Evolutionary conservation across 441 rosid species (phyloP).

Genomic region (Mallotus japonicus): DNA sequence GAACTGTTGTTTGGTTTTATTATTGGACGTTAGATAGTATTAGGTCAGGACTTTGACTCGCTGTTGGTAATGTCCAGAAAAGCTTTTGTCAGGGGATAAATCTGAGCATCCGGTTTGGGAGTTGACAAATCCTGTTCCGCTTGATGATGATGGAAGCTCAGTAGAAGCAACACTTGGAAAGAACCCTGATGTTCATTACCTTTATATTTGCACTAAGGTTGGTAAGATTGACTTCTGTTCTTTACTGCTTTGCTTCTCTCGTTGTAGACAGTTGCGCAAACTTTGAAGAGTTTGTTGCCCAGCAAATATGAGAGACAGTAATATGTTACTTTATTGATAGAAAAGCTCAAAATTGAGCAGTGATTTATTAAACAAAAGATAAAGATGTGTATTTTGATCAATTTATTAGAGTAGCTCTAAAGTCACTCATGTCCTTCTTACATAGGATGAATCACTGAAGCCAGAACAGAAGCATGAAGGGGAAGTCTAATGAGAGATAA

Average conservation of each 20-base stretch:
- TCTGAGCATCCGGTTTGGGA: slow-evolving; percentile 46
- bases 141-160: slow-evolving; percentile 53
- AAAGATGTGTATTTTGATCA: background rate
- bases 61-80: slow-evolving; percentile 43
- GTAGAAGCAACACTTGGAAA: slow-evolving; percentile 61
- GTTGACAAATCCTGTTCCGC: slow-evolving; percentile 54
- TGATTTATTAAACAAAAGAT: background rate
- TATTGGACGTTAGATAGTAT: background rate
- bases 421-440: slow-evolving; percentile 1
- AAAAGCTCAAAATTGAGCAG: background rate
- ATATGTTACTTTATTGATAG: background rate
- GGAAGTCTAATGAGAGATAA: background rate
- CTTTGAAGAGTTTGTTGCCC: slow-evolving; percentile 8
- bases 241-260: background rate
- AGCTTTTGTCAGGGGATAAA: slow-evolving; percentile 40
- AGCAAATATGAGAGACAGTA: background rate
- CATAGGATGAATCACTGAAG: slow-evolving; percentile 44
- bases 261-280: background rate
- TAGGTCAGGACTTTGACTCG: slow-evolving; percentile 2
- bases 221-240: slow-evolving; percentile 19
- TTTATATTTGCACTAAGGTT: slow-evolving; percentile 78
- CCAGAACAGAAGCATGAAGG: slow-evolving; percentile 29
- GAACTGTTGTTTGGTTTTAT: background rate
- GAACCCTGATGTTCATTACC: slow-evolving; percentile 73
- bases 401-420: background rate